Percentiles rank a stretch among this genome's conserved stretches.
Conservation (phyloP, 805 yeast species). For the Ogataea haglerorum region DNA sequence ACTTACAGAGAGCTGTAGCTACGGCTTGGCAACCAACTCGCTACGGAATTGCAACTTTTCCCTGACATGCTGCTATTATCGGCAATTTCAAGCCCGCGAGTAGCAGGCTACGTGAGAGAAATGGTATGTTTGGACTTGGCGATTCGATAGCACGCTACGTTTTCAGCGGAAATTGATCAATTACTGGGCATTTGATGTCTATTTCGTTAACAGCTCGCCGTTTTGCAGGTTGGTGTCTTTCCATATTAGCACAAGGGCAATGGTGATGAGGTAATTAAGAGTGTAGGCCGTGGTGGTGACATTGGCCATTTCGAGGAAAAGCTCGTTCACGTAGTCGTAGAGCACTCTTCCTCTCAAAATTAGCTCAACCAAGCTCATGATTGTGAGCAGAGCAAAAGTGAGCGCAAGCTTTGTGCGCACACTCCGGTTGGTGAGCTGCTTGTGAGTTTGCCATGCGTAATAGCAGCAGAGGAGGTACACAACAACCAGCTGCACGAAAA, state of each 20-base stretch:
- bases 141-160: no score
- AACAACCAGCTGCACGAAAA: slow-evolving; percentile 25
- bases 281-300: slow-evolving; percentile 24
- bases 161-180: no score
- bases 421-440: slow-evolving; percentile 14
- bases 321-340: slow-evolving; percentile 10
- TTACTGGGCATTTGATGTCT: neutral
- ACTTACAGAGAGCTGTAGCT: no score
- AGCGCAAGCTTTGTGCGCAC: slow-evolving; percentile 17
- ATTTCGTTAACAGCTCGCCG: slow-evolving; percentile 6
- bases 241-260: slow-evolving; percentile 27
- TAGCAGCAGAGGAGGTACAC: slow-evolving; percentile 14
- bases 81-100: no score
- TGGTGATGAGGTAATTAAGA: slow-evolving; percentile 22
- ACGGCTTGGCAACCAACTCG: no score
- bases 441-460: slow-evolving; percentile 23
- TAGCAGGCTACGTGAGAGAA: no score
- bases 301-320: slow-evolving; percentile 19
- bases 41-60: no score
- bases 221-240: slow-evolving; percentile 23
- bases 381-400: slow-evolving; percentile 17
- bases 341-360: slow-evolving; percentile 19
- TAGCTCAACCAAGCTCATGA: slow-evolving; percentile 19
- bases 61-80: no score
- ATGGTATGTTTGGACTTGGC: no score